These are phyloP conservation scores for Fragaria ananassa DNA, from an alignment of 306 rosid genomes.

Conservation along the genomic window DNA sequence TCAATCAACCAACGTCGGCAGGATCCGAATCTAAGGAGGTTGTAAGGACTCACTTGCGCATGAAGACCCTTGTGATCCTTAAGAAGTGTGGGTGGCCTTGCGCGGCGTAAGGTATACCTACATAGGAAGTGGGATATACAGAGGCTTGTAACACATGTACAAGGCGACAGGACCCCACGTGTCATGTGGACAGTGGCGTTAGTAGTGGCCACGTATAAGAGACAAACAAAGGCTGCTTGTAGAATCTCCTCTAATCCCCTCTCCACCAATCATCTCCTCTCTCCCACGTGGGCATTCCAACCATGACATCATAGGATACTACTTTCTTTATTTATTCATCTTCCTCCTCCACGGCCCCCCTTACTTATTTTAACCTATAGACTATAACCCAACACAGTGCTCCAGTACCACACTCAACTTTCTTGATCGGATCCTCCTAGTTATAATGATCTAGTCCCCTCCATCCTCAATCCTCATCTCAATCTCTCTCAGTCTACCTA, in stretches of 20 bases:
- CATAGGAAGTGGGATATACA: background rate
- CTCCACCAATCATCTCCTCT: slow-evolving; percentile 66
- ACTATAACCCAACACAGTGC: background rate
- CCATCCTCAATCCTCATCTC: background rate
- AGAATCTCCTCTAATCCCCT: slow-evolving; percentile 76
- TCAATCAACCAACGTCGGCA: no score
- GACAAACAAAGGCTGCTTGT: slow-evolving; percentile 20
- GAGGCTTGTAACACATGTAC: background rate
- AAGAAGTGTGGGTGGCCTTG: background rate
- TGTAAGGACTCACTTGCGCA: no score
- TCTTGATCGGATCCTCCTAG: background rate
- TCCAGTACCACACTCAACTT: background rate
- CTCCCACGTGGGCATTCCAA: slow-evolving; percentile 78
- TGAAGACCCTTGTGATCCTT: background rate
- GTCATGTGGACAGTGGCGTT: slow-evolving; percentile 48
- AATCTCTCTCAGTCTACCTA: background rate
- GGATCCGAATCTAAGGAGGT: no score
- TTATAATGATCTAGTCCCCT: background rate
- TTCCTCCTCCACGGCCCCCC: background rate
- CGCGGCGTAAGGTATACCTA: background rate
- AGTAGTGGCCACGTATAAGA: slow-evolving; percentile 50
- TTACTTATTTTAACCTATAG: slow-evolving; percentile 25
- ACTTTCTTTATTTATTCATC: background rate
- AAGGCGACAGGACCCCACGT: slow-evolving; percentile 34
- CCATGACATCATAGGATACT: slow-evolving; percentile 25